Base-by-base conservation (phyloP, 495 filamentous ascomycete species). In the Talaromyces liani region DNA sequence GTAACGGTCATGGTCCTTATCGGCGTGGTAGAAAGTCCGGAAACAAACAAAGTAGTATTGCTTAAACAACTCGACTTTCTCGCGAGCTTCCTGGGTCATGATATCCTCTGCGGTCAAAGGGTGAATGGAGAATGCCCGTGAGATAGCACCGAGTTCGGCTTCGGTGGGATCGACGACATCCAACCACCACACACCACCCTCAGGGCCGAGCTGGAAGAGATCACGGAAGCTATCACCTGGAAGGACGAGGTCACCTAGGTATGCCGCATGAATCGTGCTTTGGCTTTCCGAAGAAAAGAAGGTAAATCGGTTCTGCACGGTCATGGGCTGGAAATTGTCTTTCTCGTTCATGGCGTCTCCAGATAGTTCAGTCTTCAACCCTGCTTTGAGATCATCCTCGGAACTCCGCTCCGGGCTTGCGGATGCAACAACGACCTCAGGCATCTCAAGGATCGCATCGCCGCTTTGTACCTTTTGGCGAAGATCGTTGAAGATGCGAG, bases 31-130 rank as follows among this genome's bases (percentile, higher is more conserved):
- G 75, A 97, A 98, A 1, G 91, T 95, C 31, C 93, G 87, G 83
- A 98, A 98, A 72, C 90, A 96, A 59, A 96, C 91, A 69, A 98
- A 96, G 71, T 98, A 98, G 79, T 98, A 98, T 55, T 91, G 88
- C 29, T 91, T 88, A 77, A 98, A 98, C 34, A 98, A 85, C 73
- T 98, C 94, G 36, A 98, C 96, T 78, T 98, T 98, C 77, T 98
- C 93, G 24, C 93, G 91, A 16, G 92, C 87, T 78, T 98, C 93
- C 71, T 96, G 92, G 2, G 88, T 94, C 36, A 87, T 84, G 65
- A 98, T 96, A 79, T 98, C 93, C 75, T 98, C 93, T 18, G 89
- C 88, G 9, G 93, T 97, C 74, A 98, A 73, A 4, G 92, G 93
- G 73, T 98, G 93, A 57, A 97, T 89, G 7, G 88, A 88, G 71